Conservation (phyloP, 805 yeast genomes). For the Monosporozyma yasuniensis region DNA sequence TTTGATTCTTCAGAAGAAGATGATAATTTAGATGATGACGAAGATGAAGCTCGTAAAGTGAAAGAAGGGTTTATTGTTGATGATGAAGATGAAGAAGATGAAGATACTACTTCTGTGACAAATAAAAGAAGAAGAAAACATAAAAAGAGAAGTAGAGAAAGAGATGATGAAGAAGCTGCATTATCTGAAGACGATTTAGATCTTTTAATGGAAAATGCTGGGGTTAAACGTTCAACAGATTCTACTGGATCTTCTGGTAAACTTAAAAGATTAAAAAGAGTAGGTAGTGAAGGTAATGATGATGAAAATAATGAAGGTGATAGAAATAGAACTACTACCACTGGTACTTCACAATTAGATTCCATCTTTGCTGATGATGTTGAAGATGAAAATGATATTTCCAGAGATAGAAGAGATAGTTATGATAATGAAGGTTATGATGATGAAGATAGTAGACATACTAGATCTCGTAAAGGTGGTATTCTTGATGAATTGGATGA, state of each 20-base stretch:
- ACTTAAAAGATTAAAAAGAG: constrained; percentile 79
- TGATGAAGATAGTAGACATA: constrained; percentile 13
- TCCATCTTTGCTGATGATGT: constrained; percentile 38
- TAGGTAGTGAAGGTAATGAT: constrained; percentile 38
- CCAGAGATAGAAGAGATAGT: constrained; percentile 14
- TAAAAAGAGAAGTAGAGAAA: constrained; percentile 33
- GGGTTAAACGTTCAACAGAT: constrained; percentile 43
- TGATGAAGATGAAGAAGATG: constrained; percentile 68
- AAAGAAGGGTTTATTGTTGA: constrained; percentile 92
- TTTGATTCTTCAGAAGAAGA: constrained; percentile 84
- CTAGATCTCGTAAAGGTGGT: constrained; percentile 28
- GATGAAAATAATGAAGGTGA: constrained; percentile 14
- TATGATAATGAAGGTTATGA: constrained; percentile 18
- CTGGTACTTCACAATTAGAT: constrained; percentile 25
- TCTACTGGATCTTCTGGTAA: constrained; percentile 32
- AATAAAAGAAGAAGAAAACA: constrained; percentile 31
- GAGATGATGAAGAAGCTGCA: constrained; percentile 48
- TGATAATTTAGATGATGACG: constrained; percentile 78
- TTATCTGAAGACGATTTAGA: constrained; percentile 95
- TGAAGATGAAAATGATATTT: constrained; percentile 13
- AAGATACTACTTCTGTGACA: constrained; percentile 20
- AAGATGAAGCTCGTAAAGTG: constrained; percentile 74
- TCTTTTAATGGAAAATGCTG: constrained; percentile 81
- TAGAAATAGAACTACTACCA: constrained; percentile 10
- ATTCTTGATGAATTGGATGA: constrained; percentile 84